Conservation (phyloP, 2,329 filamentous ascomycete genomes). For the Aspergillus sp. region DNA sequence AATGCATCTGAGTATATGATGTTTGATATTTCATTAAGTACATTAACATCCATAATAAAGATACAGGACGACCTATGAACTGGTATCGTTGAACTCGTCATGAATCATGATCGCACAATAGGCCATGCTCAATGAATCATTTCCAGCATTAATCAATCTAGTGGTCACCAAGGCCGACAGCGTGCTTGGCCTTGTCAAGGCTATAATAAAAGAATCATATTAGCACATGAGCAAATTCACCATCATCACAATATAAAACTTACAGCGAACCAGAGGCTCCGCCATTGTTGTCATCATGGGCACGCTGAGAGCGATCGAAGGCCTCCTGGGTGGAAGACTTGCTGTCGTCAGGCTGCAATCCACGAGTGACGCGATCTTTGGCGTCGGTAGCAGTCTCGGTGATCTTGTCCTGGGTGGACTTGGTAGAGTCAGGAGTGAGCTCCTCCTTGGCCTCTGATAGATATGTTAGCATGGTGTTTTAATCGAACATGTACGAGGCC, state of each 20-base stretch:
- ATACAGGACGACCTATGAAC: constrained; percentile 5
- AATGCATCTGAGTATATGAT: neutral
- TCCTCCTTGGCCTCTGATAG: constrained; percentile 50
- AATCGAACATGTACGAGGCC: neutral
- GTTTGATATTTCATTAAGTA: neutral
- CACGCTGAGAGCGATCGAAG: constrained; percentile 46
- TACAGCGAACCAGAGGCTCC: constrained; percentile 37
- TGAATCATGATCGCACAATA: constrained; percentile 12
- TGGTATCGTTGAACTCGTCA: constrained; percentile 23
- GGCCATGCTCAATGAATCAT: neutral
- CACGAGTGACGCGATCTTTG: constrained; percentile 51
- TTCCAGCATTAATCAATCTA: constrained; percentile 3
- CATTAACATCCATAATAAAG: neutral
- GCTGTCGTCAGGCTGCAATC: constrained; percentile 46
- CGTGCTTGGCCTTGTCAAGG: constrained; percentile 41
- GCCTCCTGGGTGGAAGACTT: constrained; percentile 53
- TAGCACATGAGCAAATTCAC: neutral
- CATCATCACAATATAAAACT: constrained; percentile 11
- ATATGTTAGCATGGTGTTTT: constrained; percentile 17
- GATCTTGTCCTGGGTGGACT: constrained; percentile 57
- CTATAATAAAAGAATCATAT: constrained; percentile 12
- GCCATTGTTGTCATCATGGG: constrained; percentile 38
- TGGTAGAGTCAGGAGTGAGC: constrained; percentile 54
- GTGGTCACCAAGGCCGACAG: constrained; percentile 35
- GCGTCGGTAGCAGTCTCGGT: constrained; percentile 52